These are phyloP conservation scores for Epicoccum nigrum DNA, from an alignment of 2,329 filamentous ascomycete genomes.

Conservation along the genomic window DNA sequence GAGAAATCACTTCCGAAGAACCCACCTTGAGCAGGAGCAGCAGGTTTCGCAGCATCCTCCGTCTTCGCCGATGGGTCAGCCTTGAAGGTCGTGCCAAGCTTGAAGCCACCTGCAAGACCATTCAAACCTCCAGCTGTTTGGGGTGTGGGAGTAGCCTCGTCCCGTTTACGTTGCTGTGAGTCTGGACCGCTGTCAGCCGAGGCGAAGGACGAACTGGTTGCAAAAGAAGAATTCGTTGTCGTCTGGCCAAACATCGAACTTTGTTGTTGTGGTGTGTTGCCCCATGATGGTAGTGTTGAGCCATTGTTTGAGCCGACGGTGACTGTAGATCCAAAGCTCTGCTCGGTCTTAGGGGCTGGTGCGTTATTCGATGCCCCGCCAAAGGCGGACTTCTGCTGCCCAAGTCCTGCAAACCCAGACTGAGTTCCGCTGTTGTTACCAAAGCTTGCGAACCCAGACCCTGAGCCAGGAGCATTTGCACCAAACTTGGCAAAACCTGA, in stretches of 20 bases:
- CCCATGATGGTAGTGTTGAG: constrained; percentile 42
- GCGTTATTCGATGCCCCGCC: constrained; percentile 23
- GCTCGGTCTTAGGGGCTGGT: constrained; percentile 35
- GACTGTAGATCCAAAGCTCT: constrained; percentile 51
- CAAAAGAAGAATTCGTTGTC: constrained; percentile 36
- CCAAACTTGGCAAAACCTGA: constrained; percentile 46
- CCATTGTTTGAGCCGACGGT: constrained; percentile 44
- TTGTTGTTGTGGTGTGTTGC: constrained; percentile 38
- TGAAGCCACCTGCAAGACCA: constrained; percentile 61
- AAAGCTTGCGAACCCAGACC: constrained; percentile 43
- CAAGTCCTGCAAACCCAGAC: constrained; percentile 42
- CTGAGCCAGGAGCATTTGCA: constrained; percentile 14
- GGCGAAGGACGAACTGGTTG: constrained; percentile 35
- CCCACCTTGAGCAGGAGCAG: constrained; percentile 51
- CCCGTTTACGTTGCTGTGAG: constrained; percentile 29
- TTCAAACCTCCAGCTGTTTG: constrained; percentile 40
- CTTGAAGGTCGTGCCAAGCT: constrained; percentile 71
- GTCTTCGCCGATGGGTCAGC: constrained; percentile 67
- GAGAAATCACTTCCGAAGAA: constrained; percentile 69
- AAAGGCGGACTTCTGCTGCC: constrained; percentile 41
- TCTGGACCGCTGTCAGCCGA: constrained; percentile 30
- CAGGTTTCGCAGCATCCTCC: constrained; percentile 62
- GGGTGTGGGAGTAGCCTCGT: constrained; percentile 45
- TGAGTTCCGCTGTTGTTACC: constrained; percentile 20
- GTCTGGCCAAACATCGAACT: constrained; percentile 36